phyloP scores from a whole-genome alignment of 2,329 filamentous ascomycete genomes.

The Domatiomyces catenatus region DNA sequence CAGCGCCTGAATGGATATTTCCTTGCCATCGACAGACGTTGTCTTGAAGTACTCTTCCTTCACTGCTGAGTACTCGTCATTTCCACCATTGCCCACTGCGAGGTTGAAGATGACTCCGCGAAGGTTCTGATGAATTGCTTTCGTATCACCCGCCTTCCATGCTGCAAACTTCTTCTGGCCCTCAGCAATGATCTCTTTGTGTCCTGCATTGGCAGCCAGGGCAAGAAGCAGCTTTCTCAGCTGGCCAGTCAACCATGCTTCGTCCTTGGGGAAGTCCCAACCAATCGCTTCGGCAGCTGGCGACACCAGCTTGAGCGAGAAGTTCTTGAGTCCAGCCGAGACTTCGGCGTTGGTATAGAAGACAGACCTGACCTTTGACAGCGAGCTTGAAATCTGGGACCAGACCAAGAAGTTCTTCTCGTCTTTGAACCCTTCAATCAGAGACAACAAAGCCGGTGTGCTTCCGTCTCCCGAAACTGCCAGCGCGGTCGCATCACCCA shows the following conservation, averaged over 20 bases:
- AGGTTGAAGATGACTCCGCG: conserved; percentile 68
- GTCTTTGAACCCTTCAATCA: conserved; percentile 66
- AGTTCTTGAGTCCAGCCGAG: conserved; percentile 58
- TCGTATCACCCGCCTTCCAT: conserved; percentile 55
- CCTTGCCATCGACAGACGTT: conserved; percentile 77
- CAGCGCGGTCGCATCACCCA: conserved; percentile 78
- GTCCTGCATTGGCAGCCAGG: conserved; percentile 59
- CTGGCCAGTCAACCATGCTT: conserved; percentile 69
- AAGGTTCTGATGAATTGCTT: conserved; percentile 65
- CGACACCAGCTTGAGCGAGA: conserved; percentile 58
- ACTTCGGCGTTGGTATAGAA: conserved; percentile 64
- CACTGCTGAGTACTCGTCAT: conserved; percentile 55
- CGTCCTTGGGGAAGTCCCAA: conserved; percentile 64
- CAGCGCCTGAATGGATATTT: conserved; percentile 63
- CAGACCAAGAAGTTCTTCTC: conserved; percentile 84
- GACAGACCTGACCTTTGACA: conserved; percentile 65
- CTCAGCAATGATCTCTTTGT: conserved; percentile 56
- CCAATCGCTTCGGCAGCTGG: conserved; percentile 64
- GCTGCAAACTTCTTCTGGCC: conserved; percentile 63
- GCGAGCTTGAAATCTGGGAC: conserved; percentile 64
- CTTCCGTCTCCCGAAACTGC: conserved; percentile 74
- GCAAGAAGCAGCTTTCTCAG: conserved; percentile 68
- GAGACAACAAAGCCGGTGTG: conserved; percentile 65
- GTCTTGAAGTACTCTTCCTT: conserved; percentile 75
- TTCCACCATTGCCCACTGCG: conserved; percentile 56